These are phyloP conservation scores for Claviceps digitariae DNA, from an alignment of 2,329 filamentous ascomycete genomes.

Conservation along the genomic window DNA sequence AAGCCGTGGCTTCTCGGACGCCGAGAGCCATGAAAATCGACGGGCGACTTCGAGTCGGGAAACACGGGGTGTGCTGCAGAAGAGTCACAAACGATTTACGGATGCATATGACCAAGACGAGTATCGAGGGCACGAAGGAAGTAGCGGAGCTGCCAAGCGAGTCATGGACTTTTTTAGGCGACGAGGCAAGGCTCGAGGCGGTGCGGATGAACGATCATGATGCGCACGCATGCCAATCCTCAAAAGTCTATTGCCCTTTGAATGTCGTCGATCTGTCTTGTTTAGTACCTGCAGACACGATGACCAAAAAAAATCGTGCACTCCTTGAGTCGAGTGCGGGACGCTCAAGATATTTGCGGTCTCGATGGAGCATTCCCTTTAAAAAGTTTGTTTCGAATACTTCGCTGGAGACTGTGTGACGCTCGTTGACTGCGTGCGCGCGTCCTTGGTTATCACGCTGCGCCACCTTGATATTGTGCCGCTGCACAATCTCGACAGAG, in stretches of 20 bases:
- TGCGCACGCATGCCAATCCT: background rate
- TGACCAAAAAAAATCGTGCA: too few relatives aligned
- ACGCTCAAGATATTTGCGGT: too few relatives aligned
- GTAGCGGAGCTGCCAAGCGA: constrained; percentile 72
- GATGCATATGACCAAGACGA: constrained; percentile 75
- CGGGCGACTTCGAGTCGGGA: constrained; percentile 24
- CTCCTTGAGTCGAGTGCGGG: too few relatives aligned
- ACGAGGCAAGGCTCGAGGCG: constrained; percentile 61
- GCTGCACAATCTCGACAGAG: background rate
- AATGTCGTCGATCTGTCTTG: background rate
- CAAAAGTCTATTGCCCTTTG: background rate
- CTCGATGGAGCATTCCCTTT: background rate
- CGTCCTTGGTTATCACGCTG: background rate
- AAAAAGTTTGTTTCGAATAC: background rate
- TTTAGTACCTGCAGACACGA: too few relatives aligned
- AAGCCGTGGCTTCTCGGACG: constrained; percentile 27
- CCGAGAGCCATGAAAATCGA: constrained; percentile 28
- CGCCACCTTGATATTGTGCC: background rate
- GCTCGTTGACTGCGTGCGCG: background rate
- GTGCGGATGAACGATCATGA: constrained; percentile 35
- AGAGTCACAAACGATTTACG: constrained; percentile 75
- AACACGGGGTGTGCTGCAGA: constrained; percentile 54
- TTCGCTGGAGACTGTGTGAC: background rate
- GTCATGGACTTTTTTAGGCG: constrained; percentile 98
- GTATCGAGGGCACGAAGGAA: constrained; percentile 58